phyloP scores from a whole-genome alignment of 257 asterid genomes.

The Rubia yunnanensis region DNA sequence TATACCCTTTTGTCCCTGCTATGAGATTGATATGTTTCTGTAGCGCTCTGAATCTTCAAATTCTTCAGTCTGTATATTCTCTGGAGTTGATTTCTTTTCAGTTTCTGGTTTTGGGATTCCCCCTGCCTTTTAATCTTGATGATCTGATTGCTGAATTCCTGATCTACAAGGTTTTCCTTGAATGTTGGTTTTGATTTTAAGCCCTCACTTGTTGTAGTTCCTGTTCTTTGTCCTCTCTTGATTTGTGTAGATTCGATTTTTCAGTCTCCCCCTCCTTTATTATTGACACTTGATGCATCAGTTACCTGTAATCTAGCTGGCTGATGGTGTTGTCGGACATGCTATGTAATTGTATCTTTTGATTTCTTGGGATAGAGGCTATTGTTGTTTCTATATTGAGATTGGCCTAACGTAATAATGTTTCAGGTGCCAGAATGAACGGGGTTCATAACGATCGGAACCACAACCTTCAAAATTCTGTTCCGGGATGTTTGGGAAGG shows the following conservation, averaged over 20 bases:
- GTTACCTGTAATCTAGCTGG: background rate
- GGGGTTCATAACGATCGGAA: slow-evolving; percentile 38
- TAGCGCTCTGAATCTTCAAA: background rate
- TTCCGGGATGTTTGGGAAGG: slow-evolving; percentile 87
- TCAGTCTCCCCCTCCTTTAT: slow-evolving; percentile 3
- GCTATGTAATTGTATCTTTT: background rate
- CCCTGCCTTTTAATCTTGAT: background rate
- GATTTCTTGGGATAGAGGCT: background rate
- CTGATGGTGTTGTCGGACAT: background rate
- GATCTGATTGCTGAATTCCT: background rate
- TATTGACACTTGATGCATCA: background rate
- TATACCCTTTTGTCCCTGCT: slow-evolving; percentile 10
- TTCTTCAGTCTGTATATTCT: background rate
- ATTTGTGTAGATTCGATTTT: background rate
- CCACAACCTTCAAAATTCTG: slow-evolving; percentile 36
- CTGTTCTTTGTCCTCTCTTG: background rate
- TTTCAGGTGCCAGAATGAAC: slow-evolving; percentile 67
- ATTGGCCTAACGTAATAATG: slow-evolving; percentile 12
- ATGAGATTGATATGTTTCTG: background rate
- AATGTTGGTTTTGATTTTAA: background rate
- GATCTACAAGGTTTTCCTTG: slow-evolving; percentile 5
- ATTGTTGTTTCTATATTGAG: slow-evolving; percentile 8
- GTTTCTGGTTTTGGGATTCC: background rate
- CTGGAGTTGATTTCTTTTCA: background rate
- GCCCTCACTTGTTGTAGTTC: background rate